Evolutionary conservation across 1,139 yeast genomes (phyloP).

Genomic region (Arxiozyma slooffiae): DNA sequence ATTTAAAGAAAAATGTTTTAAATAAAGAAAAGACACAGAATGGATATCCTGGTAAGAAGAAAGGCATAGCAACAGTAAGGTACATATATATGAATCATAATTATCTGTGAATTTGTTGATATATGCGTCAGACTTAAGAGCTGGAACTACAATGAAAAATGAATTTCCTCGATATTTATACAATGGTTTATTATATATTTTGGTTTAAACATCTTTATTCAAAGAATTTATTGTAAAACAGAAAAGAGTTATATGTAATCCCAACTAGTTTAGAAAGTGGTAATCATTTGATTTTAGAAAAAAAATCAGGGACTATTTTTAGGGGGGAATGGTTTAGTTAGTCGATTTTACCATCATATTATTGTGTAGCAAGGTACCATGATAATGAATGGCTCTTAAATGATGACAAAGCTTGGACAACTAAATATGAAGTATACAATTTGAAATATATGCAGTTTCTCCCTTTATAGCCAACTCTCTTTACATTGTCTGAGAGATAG

Average conservation of each 20-base stretch:
- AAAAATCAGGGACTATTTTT: conserved; percentile 4
- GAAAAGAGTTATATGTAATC: conserved; percentile 11
- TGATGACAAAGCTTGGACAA: conserved; percentile 31
- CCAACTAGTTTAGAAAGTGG: conserved; percentile 14
- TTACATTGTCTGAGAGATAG: conserved; percentile 43
- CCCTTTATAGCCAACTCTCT: conserved; percentile 60
- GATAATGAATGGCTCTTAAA: conserved; percentile 10
- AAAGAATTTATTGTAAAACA: conserved; percentile 4
- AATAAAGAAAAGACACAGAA: not conserved
- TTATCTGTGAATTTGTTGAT: not conserved
- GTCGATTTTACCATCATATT: conserved; percentile 8
- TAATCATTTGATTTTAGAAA: conserved; percentile 17
- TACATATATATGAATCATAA: no score
- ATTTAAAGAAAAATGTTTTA: no score
- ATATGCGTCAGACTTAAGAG: not conserved
- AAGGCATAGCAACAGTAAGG: not conserved
- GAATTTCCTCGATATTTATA: not conserved
- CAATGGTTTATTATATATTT: conserved; percentile 16
- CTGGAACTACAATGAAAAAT: no score
- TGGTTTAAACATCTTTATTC: conserved; percentile 16
- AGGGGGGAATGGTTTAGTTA: not conserved
- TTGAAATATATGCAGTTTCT: conserved; percentile 68
- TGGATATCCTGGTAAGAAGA: not conserved
- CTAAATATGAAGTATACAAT: conserved; percentile 66
- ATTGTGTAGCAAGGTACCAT: conserved; percentile 9